Evolutionary conservation across 345 rosid genomes (phyloP), one percentile per base, ranked within the genome.

Genomic region (Camelina neglecta): DNA sequence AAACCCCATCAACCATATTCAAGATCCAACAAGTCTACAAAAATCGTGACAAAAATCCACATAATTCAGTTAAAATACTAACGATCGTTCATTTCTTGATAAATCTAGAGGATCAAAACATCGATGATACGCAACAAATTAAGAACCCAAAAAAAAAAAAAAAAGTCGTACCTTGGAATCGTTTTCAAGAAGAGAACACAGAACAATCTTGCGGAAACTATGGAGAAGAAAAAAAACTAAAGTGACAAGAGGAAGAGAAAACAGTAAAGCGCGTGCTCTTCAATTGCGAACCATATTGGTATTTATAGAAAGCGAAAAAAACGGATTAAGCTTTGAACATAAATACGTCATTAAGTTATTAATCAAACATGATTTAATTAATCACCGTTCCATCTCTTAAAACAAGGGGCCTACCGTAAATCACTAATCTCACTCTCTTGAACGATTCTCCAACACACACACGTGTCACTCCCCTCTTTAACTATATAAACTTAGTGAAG

Each of bases 361-460:
- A 70, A 47, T 18, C 70, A 61, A 16, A 26, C 15, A 0, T 5
- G 8, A 15, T 35, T 35, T n/a, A 15, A 16, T 57, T 64, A 56
- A 26, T 18, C 38, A 71, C 75, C 75, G 75, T 76, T 36, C 7
- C 31, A 60, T 77, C 11, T 48, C 11, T 0, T 29, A 2, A 20
- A 49, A 49, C 41, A 1, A 15, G 6, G 69, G 77, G 73, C 69
- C 73, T 56, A 72, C 81, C 81, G 73, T 59, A 42, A 65, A 65
- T 31, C 64, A 72, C 68, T 72, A 59, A 72, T 59, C 72, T 57
- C 64, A 66, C 18, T 72, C 77, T 65, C 57, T 72, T 72, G 77
- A 72, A 77, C 41, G 18, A 78, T 78, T 78, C 81, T 72, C 69
- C 63, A 41, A 41, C 81, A 41, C 50, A 65, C 81, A 66, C 69